Evolutionary conservation across 1,284 basidiomycete genomes (phyloP).

Genomic region (Malassezia psittaci): DNA sequence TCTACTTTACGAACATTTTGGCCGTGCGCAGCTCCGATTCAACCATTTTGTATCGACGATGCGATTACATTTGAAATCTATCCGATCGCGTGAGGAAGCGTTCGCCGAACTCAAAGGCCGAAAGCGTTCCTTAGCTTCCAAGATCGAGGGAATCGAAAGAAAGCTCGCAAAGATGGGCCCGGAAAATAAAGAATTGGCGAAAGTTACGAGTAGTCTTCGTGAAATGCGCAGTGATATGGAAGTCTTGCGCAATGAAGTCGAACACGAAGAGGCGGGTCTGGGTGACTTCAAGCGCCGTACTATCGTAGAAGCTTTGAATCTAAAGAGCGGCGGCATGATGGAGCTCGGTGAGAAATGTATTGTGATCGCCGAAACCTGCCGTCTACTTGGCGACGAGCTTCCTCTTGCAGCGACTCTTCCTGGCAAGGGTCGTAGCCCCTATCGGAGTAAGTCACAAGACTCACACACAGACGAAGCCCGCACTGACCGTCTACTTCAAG

Average conservation of each 20-base stretch:
- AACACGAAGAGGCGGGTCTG: conserved; percentile 68
- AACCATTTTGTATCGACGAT: conserved; percentile 65
- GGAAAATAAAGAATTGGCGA: conserved; percentile 69
- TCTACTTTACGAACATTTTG: conserved; percentile 61
- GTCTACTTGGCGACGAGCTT: conserved; percentile 69
- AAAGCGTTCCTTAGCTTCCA: conserved; percentile 59
- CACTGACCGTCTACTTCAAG: conserved; percentile 16
- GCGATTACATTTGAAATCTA: conserved; percentile 55
- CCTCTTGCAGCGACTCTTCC: conserved; percentile 69
- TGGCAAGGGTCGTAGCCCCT: conserved; percentile 65
- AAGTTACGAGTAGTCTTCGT: conserved; percentile 67
- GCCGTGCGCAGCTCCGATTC: conserved; percentile 62
- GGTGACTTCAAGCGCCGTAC: conserved; percentile 73
- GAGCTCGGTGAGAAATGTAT: conserved; percentile 79
- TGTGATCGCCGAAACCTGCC: conserved; percentile 72
- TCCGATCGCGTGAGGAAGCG: conserved; percentile 73
- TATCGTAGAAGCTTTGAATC: conserved; percentile 62
- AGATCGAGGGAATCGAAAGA: conserved; percentile 77
- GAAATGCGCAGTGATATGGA: conserved; percentile 65
- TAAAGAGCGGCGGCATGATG: conserved; percentile 77
- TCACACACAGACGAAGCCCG: conserved; percentile 11
- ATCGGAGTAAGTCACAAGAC: conserved; percentile 44
- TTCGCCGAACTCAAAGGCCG: conserved; percentile 67
- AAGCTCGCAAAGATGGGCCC: conserved; percentile 82
- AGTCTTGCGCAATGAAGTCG: conserved; percentile 67